phyloP scores from a whole-genome alignment of 78 protist species.

The Monocercomonoides exilis region DNA sequence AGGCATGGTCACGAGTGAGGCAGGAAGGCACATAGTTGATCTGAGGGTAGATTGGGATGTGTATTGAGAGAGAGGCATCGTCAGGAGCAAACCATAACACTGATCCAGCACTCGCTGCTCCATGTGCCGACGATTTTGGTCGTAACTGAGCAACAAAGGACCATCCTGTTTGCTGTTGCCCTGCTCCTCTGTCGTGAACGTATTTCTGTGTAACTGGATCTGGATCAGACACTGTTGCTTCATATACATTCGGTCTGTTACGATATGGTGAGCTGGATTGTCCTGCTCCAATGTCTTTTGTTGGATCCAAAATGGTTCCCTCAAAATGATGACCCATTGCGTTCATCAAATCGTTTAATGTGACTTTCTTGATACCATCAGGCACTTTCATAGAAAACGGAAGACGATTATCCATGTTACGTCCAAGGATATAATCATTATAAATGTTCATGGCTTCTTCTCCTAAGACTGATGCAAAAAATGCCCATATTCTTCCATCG shows the following conservation, averaged over 20 bases:
- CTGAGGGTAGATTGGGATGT: not conserved
- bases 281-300: constrained; percentile 30
- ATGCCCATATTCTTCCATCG: constrained; percentile 32
- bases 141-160: constrained; percentile 32
- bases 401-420: not conserved
- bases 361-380: not conserved
- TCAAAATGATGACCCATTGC: not conserved
- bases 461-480: not conserved
- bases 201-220: too few relatives aligned
- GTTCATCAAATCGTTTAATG: not conserved
- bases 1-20: not conserved
- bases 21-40: not conserved
- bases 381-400: not conserved
- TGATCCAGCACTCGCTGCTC: not conserved
- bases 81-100: constrained; percentile 1
- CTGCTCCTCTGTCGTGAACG: constrained; percentile 31
- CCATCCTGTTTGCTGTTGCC: constrained; percentile 29
- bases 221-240: not conserved
- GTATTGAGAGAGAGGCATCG: not conserved
- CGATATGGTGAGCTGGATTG: constrained; percentile 24
- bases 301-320: not conserved
- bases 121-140: too few relatives aligned
- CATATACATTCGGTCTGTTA: constrained; percentile 12
- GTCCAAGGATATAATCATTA: constrained; percentile 1
- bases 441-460: not conserved